Base-by-base conservation (phyloP, 805 yeast species). In the Candida insectalens region DNA sequence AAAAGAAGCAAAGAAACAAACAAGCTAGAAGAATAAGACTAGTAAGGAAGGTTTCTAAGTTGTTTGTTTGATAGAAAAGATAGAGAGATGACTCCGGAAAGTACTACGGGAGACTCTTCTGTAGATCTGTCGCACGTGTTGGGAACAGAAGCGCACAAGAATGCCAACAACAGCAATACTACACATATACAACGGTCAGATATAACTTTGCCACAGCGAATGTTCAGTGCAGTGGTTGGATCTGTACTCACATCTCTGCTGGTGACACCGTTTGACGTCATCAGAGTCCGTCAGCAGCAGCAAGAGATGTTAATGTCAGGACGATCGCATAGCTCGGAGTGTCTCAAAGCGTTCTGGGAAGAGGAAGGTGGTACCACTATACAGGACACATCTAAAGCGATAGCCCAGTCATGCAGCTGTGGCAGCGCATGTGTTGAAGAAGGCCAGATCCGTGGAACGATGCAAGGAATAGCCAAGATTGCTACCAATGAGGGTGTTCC, bases 211-310 rank as follows among this genome's bases (percentile, higher is more conserved):
- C 43, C 59, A 3, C 84, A 83, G 47, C 55, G 87, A 32, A 80
- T 83, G 88, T 53, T 77, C 22, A 77, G 88, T 45, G 92, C 94
- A 0, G 76, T 85, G 45, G 64, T 74, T 30, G 94, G 94, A 0
- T 78, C 89, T 0, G 47, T 83, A 5, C 45, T 82, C 15, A 83
- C 89, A 2, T 80, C 89, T 0, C 45, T 79, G 25, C 76, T 78
- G 27, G 75, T 83, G 22, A 83, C 92, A 1, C 94, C 94, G 1
- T 72, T 83, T 55, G 94, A 83, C 53, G 92, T 83, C 26, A 80
- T 83, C 0, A 60, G 89, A 39, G 75, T 83, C 19, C 59, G 94
- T 39, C 59, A 81, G 19, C 94, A 83, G 44, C 94, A 83, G 46
- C 94, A 83, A 47, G 79, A 77, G 45, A 56, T 81, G 2, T 57